Percentiles rank a stretch among this genome's conserved stretches.
Evolutionary conservation across 768 basidiomycete species (phyloP).

Genomic region (Clavaria fumosa): DNA sequence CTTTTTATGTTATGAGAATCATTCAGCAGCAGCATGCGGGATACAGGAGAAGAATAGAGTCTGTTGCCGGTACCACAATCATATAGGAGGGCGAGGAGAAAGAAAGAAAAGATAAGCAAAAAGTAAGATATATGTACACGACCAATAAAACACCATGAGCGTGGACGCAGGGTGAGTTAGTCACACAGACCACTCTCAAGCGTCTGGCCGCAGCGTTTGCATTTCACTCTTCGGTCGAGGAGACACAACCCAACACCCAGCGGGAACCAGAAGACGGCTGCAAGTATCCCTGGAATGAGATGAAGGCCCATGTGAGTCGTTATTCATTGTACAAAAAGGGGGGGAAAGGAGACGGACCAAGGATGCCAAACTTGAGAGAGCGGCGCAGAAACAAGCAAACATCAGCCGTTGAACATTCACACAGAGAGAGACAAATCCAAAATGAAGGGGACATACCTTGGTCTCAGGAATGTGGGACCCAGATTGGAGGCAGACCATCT

Average conservation of each 20-base stretch:
- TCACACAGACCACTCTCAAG: slow-evolving; percentile 31
- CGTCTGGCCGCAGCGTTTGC: slow-evolving; percentile 32
- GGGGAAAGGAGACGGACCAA: slow-evolving; percentile 33
- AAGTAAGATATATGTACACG: not conserved
- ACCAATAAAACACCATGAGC: not conserved
- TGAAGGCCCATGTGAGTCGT: slow-evolving; percentile 4
- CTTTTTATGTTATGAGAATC: no score
- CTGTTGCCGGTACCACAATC: no score
- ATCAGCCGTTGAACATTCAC: no score
- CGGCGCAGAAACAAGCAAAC: no score
- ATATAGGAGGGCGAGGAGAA: no score
- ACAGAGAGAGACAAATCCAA: no score
- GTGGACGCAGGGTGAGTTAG: not conserved
- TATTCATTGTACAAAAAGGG: not conserved
- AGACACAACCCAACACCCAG: slow-evolving; percentile 66
- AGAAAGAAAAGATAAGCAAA: no score
- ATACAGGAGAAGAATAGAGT: no score
- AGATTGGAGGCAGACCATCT: slow-evolving; percentile 73
- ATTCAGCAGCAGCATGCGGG: no score
- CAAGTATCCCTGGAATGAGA: slow-evolving; percentile 43
- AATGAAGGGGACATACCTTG: no score
- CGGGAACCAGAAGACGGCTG: slow-evolving; percentile 79
- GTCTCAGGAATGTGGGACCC: slow-evolving; percentile 52
- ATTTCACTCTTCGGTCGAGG: slow-evolving; percentile 55
- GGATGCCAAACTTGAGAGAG: slow-evolving; percentile 53